Conservation (phyloP, 192 early-diverging fungal species). For the Umbelopsis sp. region DNA sequence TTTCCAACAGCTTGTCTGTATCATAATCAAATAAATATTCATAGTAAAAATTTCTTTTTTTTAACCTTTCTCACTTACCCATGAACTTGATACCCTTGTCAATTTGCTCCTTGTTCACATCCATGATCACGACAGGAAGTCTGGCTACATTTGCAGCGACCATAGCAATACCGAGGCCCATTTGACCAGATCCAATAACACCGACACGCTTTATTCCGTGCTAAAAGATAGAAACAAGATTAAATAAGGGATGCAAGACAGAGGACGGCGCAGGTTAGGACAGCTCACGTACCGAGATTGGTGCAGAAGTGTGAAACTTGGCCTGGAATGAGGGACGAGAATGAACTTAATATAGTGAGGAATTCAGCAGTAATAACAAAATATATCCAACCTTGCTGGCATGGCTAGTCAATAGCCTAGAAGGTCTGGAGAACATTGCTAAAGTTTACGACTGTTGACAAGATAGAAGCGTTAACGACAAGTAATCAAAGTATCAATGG, state of each 20-base stretch:
- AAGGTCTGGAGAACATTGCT: constrained; percentile 3
- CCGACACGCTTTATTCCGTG: constrained; percentile 58
- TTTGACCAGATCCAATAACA: constrained; percentile 95
- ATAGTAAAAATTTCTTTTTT: not conserved
- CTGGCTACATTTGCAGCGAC: constrained; percentile 85
- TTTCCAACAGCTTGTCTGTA: constrained; percentile 79
- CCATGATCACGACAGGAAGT: constrained; percentile 77
- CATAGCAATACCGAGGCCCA: constrained; percentile 91
- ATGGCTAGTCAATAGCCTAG: not conserved
- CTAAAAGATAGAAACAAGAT: not conserved
- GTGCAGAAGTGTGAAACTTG: not conserved
- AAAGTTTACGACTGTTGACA: not conserved
- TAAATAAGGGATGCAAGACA: not conserved
- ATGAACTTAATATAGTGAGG: not conserved
- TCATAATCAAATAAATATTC: not conserved
- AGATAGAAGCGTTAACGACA: not conserved
- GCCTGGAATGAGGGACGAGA: not conserved
- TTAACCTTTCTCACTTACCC: constrained; percentile 43
- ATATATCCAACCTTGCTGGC: not conserved
- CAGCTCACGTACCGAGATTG: not conserved
- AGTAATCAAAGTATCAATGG: not conserved
- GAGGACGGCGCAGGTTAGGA: not conserved
- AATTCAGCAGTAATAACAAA: not conserved
- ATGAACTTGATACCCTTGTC: constrained; percentile 83
- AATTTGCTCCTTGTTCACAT: constrained; percentile 76